These are phyloP conservation scores for Colletotrichum orchidophilum DNA, from an alignment of 2,329 filamentous ascomycete species.

Conservation along the genomic window DNA sequence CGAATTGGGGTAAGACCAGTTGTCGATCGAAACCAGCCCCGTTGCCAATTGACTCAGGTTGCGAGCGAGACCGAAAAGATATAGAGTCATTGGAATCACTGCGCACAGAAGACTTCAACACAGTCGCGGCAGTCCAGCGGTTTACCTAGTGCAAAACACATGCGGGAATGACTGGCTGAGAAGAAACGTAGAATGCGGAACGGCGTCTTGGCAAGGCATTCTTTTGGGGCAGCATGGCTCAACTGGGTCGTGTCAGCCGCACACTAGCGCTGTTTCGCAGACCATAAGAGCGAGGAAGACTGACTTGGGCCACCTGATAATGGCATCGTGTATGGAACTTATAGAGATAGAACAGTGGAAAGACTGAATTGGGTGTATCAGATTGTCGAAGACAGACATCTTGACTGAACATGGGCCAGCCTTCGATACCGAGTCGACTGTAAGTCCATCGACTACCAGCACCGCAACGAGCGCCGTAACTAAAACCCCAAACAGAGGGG, in stretches of 20 bases:
- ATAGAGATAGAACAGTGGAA: not conserved
- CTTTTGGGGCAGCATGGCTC: not conserved
- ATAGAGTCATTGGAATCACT: no score
- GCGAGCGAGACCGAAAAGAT: no score
- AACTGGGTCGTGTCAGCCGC: not conserved
- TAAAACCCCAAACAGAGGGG: not conserved
- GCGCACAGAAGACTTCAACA: no score
- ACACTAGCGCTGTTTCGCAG: not conserved
- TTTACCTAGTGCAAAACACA: not conserved
- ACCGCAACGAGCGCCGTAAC: not conserved
- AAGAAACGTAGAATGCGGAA: not conserved
- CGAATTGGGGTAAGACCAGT: no score
- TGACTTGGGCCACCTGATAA: no score
- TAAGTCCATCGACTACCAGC: not conserved
- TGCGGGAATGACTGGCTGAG: not conserved
- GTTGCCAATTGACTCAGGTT: no score
- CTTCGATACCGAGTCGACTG: not conserved
- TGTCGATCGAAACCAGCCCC: no score
- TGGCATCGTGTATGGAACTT: no score
- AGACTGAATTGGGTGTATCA: not conserved
- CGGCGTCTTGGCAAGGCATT: not conserved
- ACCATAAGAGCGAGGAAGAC: not conserved
- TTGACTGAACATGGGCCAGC: not conserved
- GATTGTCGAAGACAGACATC: not conserved
- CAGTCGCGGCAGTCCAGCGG: no score